Conservation (phyloP, 2,329 filamentous ascomycete species). For the Pyrenophora seminiperda region DNA sequence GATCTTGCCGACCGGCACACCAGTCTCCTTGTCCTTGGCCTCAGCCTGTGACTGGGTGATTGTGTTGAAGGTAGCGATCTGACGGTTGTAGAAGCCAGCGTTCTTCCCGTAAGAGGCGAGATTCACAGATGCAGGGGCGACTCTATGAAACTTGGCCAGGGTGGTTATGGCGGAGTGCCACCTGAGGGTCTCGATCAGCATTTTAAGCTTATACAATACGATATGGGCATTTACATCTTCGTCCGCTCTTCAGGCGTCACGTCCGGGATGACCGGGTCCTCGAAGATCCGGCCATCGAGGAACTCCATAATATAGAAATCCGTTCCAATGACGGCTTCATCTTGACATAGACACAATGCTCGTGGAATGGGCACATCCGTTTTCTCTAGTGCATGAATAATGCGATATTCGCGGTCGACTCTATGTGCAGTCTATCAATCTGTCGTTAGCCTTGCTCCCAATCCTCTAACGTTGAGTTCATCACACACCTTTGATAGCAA, state of each 20-base stretch:
- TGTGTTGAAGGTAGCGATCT: constrained; percentile 79
- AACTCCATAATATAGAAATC: constrained; percentile 98
- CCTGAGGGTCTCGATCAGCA: constrained; percentile 45
- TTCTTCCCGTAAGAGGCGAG: constrained; percentile 75
- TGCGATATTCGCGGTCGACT: constrained; percentile 92
- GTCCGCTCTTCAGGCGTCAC: constrained; percentile 70
- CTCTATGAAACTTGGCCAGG: constrained; percentile 81
- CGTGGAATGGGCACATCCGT: constrained; percentile 87
- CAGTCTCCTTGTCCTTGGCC: constrained; percentile 76
- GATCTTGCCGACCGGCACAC: constrained; percentile 76
- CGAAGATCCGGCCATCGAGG: constrained; percentile 89
- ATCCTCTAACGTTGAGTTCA: not conserved
- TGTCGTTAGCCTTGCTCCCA: not conserved
- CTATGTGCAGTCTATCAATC: constrained; percentile 79
- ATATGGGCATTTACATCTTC: constrained; percentile 61
- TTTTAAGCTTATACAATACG: too few relatives aligned
- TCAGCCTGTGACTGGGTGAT: constrained; percentile 80
- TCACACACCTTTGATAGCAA: constrained; percentile 67
- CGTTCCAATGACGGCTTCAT: constrained; percentile 78
- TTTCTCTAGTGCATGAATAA: constrained; percentile 78
- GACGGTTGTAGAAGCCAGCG: constrained; percentile 80
- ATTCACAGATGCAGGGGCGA: constrained; percentile 69
- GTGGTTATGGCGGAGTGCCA: constrained; percentile 86
- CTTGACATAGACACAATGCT: constrained; percentile 84
- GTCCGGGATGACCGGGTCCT: constrained; percentile 80